Percentiles rank a stretch among this genome's conserved stretches.
These are phyloP conservation scores for Magnaporthiopsis poae DNA, from an alignment of 2,329 filamentous ascomycete species.

Conservation along the genomic window DNA sequence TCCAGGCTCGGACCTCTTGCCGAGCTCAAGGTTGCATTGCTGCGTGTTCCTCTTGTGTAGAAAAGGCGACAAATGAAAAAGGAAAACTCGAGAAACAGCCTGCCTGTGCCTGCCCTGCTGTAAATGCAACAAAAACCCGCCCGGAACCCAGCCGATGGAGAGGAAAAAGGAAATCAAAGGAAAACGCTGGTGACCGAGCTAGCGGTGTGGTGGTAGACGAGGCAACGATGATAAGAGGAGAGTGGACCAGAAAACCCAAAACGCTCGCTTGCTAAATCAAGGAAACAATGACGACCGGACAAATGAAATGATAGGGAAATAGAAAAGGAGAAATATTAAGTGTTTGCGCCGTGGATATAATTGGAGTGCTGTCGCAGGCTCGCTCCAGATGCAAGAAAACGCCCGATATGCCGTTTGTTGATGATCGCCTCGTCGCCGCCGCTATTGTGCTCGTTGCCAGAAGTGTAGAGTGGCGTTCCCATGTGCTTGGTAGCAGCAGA, in stretches of 20 bases:
- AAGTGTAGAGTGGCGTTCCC: background rate
- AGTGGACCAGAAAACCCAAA: slow-evolving; percentile 28
- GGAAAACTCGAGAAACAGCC: slow-evolving; percentile 27
- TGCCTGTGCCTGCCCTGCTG: slow-evolving; percentile 41
- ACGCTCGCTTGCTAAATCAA: slow-evolving; percentile 31
- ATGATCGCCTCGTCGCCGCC: slow-evolving; percentile 5
- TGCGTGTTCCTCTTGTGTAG: slow-evolving; percentile 50
- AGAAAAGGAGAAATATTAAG: slow-evolving; percentile 18
- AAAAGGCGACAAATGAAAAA: slow-evolving; percentile 13
- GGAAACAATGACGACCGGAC: slow-evolving; percentile 17
- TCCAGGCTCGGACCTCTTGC: slow-evolving; percentile 36
- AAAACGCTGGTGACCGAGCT: slow-evolving; percentile 34
- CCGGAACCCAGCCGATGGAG: slow-evolving; percentile 45
- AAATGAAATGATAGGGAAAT: slow-evolving; percentile 19
- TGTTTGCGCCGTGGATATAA: slow-evolving; percentile 18
- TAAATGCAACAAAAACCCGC: slow-evolving; percentile 45
- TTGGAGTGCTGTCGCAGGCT: slow-evolving; percentile 19
- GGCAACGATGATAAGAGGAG: slow-evolving; percentile 20
- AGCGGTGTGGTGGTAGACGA: slow-evolving; percentile 32
- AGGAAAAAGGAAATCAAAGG: slow-evolving; percentile 22
- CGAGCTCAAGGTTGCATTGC: slow-evolving; percentile 47
- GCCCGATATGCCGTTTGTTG: slow-evolving; percentile 19
- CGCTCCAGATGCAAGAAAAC: slow-evolving; percentile 31
- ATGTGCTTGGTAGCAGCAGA: background rate
- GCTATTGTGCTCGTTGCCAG: slow-evolving; percentile 2